Evolutionary conservation across 2,329 filamentous ascomycete species (phyloP), one percentile per base, ranked within the genome.

Genomic region (Cadophora sp.): DNA sequence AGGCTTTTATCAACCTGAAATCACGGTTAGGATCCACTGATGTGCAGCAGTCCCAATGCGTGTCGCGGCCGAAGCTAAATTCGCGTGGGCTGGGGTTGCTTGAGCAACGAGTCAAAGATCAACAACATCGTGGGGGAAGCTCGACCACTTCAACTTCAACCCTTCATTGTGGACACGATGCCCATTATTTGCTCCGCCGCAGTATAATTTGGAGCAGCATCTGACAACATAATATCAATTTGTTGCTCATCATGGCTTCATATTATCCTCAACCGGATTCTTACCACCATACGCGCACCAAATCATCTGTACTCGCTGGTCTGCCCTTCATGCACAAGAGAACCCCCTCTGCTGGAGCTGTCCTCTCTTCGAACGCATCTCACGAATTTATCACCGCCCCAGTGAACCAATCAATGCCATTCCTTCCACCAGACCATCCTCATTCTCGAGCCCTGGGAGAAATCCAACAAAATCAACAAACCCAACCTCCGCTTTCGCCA

Each of bases 401-500:
- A 53, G 59, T 63, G 46, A 73, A 73, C 29, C 72, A 67, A 31
- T 24, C 70, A 37, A 79, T 79, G 70, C 64, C 73, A 78, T 69
- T 80, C 77, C 68, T 81, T 77, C 75, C 78, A 78, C 43, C 78
- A 70, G 73, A 78, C 65, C 72, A 75, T 72, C 71, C 73, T 19
- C 80, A 82, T 62, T 79, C 82, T 6, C 77, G 82, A 40, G 84
- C 86, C 64, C 80, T 89, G 19, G 83, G 83, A 60, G 87, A 89
- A 76, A 82, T 88, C 53, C 85, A 86, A 67, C 83, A 86, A 67
- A 89, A 89, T 75, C 83, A 84, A 66, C 79, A 72, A 72, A 82
- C 81, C 66, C 76, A 79, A 59, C 73, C 77, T 26, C 77, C 79
- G 27, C 76, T 80, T 22, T 80, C 82, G 22, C 80, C 82, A 1